Evolutionary conservation across 2,329 filamentous ascomycete species (phyloP).

Genomic region (Claviceps africana): DNA sequence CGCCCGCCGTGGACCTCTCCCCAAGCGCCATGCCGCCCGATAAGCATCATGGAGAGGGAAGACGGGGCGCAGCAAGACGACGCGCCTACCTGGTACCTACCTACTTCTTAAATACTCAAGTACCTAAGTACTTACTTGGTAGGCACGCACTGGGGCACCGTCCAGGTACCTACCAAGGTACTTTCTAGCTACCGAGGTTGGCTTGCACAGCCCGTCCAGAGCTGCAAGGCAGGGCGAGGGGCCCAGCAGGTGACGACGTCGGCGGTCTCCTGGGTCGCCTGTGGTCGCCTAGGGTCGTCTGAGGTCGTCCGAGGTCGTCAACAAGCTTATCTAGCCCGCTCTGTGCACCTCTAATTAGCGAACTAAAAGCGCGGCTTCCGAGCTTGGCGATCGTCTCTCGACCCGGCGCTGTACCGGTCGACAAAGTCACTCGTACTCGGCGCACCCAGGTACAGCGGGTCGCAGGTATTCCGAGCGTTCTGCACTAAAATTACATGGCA

Average conservation of each 20-base stretch:
- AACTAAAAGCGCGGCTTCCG: conserved; percentile 9
- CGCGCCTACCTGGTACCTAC: too few species aligned
- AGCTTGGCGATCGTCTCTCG: conserved; percentile 10
- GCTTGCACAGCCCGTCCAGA: background rate
- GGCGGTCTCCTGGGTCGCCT: background rate
- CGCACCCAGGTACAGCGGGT: too few species aligned
- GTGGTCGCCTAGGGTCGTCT: background rate
- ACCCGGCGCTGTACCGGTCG: conserved; percentile 4
- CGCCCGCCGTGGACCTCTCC: background rate
- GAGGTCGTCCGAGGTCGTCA: background rate
- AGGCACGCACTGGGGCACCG: too few species aligned
- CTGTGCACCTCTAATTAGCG: conserved; percentile 7
- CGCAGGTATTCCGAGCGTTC: too few species aligned
- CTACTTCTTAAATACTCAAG: too few species aligned
- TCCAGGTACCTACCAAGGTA: too few species aligned
- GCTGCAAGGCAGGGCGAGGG: background rate
- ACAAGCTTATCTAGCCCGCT: background rate
- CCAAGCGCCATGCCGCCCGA: conserved; percentile 9
- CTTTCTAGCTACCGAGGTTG: too few species aligned
- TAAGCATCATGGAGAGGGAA: background rate
- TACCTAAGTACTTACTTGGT: too few species aligned
- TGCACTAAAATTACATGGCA: too few species aligned
- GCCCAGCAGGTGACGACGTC: background rate
- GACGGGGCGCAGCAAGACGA: conserved; percentile 1
- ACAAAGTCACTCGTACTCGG: background rate